These are phyloP conservation scores for Pseudogymnoascus sp. DNA, from an alignment of 2,329 filamentous ascomycete genomes.

Conservation along the genomic window DNA sequence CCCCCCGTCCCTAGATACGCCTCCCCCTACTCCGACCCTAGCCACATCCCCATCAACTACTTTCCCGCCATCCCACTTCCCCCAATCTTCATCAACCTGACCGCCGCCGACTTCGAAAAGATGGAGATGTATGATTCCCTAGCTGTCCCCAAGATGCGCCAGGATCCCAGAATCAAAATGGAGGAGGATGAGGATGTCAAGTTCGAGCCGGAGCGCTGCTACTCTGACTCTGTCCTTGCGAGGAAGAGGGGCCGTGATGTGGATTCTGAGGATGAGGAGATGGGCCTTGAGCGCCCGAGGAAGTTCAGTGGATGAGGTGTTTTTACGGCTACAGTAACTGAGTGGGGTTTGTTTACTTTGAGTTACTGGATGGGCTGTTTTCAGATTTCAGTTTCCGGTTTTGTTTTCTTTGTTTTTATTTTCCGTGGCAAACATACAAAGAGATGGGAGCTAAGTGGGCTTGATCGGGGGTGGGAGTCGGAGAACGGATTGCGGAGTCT, in stretches of 20 bases:
- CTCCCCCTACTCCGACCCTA: too few relatives aligned
- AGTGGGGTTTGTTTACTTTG: neutral
- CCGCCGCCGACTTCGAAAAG: neutral
- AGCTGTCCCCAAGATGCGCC: neutral
- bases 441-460: neutral
- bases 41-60: too few relatives aligned
- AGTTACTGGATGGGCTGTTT: neutral
- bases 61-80: too few relatives aligned
- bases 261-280: neutral
- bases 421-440: neutral
- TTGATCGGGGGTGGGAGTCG: neutral
- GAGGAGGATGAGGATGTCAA: neutral
- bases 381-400: neutral
- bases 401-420: neutral
- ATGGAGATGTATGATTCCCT: neutral
- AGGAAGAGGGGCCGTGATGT: neutral
- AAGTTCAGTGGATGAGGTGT: neutral
- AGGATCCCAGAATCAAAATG: neutral
- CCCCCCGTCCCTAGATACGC: too few relatives aligned
- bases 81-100: neutral
- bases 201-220: neutral
- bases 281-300: neutral
- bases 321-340: neutral
- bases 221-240: neutral
- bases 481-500: neutral